Evolutionary conservation across 306 rosid genomes (phyloP).

Genomic region (Cajanus cajan): DNA sequence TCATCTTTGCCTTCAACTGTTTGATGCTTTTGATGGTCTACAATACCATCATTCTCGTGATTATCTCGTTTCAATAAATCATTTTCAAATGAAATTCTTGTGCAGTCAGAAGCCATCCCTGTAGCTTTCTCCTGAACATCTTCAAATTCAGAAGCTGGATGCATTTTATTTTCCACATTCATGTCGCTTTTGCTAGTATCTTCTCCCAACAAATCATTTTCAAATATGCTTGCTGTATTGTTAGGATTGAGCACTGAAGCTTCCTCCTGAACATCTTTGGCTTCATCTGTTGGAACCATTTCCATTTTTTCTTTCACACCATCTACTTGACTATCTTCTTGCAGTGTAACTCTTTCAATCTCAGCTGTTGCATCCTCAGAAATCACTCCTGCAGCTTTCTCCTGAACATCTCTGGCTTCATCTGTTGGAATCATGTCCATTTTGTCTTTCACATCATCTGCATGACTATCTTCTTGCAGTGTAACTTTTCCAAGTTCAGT

Average conservation of each 20-base stretch:
- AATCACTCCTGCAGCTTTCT: background rate
- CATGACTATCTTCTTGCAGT: conserved; percentile 28
- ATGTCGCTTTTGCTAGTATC: conserved; percentile 18
- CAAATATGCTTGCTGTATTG: conserved; percentile 10
- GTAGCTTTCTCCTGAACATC: conserved; percentile 31
- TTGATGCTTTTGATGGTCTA: conserved; percentile 6
- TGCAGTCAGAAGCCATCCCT: background rate
- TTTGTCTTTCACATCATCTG: conserved; percentile 13
- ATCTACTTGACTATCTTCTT: no score
- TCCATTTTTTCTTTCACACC: conserved; percentile 30
- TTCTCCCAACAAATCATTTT: conserved; percentile 30
- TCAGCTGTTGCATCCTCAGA: background rate
- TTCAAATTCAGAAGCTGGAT: conserved; percentile 17
- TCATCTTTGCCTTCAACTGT: conserved; percentile 26
- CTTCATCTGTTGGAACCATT: conserved; percentile 27
- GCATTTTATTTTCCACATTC: conserved; percentile 13
- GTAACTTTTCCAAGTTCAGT: conserved; percentile 35
- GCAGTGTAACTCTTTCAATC: no score
- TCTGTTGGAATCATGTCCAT: conserved; percentile 21
- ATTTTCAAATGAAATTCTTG: conserved; percentile 33
- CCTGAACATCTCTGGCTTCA: conserved; percentile 32
- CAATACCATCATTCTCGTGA: conserved; percentile 24
- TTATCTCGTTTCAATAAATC: conserved; percentile 15
- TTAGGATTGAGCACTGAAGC: conserved; percentile 14
- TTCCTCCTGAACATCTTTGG: conserved; percentile 32